These are phyloP conservation scores for Vachellia pachyceras DNA, from an alignment of 306 rosid species.

Conservation along the genomic window DNA sequence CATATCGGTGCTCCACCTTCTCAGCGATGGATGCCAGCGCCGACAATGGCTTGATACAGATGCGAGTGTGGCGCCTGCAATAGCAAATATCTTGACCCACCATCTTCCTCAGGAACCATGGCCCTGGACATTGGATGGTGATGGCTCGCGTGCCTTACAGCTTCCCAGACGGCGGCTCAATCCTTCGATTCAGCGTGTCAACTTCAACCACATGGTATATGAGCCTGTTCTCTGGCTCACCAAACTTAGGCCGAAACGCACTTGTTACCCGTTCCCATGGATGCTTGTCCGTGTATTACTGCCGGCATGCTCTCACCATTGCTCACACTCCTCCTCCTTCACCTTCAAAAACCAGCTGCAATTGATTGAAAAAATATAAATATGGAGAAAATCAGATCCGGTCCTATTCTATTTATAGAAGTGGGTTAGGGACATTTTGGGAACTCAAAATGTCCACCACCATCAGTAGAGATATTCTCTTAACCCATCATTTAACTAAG, in stretches of 20 bases:
- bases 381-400: no score
- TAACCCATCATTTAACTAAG: no score
- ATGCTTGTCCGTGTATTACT: slow-evolving; percentile 80
- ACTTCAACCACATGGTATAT: slow-evolving; percentile 75
- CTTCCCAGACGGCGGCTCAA: slow-evolving; percentile 64
- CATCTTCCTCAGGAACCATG: slow-evolving; percentile 50
- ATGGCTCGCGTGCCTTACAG: slow-evolving; percentile 76
- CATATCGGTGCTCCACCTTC: slow-evolving; percentile 86
- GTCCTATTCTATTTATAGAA: no score
- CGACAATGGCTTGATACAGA: slow-evolving; percentile 79
- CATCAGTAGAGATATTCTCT: no score
- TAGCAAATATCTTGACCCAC: slow-evolving; percentile 53
- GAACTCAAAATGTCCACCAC: no score
- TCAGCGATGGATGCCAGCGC: slow-evolving; percentile 88
- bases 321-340: background rate
- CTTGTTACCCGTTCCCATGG: slow-evolving; percentile 92
- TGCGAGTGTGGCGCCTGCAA: slow-evolving; percentile 81
- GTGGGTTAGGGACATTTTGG: no score
- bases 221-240: slow-evolving; percentile 77
- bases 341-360: slow-evolving; percentile 10
- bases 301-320: slow-evolving; percentile 80
- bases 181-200: slow-evolving; percentile 62
- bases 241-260: slow-evolving; percentile 89
- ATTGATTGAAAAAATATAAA: no score
- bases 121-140: slow-evolving; percentile 74